Base-by-base conservation (phyloP, 2,329 filamentous ascomycete species). In the Leptodontidium sp. region DNA sequence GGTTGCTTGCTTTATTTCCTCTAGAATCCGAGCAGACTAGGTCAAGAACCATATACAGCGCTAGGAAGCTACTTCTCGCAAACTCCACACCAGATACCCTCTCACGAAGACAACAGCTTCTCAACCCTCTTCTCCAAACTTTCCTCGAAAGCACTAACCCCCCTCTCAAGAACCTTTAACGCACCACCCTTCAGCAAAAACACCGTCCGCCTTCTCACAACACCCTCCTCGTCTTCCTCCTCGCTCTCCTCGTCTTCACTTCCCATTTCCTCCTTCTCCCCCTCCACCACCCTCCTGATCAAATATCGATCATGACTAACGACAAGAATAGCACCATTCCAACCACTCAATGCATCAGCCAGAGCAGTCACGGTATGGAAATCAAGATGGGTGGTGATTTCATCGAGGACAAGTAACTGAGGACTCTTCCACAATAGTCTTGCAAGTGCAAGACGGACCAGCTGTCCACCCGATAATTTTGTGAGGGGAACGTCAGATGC, bases 341-440 rank as follows among this genome's bases (percentile, higher is more conserved):
- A 97, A 2, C 81, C 81, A 15, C 85, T 84, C 71, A 97, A 78
- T 1, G 90, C 91, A 29, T 87, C 84, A 0, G 91, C 85, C 65
- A 97, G 80, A 1, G 91, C 92, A 8, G 88, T 86, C 29, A 95
- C 92, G 0, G 91, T 95, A 80, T 96, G 88, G 70, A 91, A 92
- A 77, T 97, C 93, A 50, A 97, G 84, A 82, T 97, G 93, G 0
- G 93, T 99, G 78, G 96, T 98, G 63, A 96, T 95, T 83, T 98
- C 95, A 87, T 98, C 95, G 17, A 98, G 90, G 35, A 98, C 94
- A 68, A 99, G 88, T 76, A 99, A 83, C 82, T 99, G 96, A 0
- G 96, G 96, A 85, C 97, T 97, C 84, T 97, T 97, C 94, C 94
- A 97, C 90, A 97, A 94, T 75, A 94, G 91, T 75, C 92, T 92